These are phyloP conservation scores for Evernia prunastri DNA, from an alignment of 495 filamentous ascomycete genomes.

Conservation along the genomic window DNA sequence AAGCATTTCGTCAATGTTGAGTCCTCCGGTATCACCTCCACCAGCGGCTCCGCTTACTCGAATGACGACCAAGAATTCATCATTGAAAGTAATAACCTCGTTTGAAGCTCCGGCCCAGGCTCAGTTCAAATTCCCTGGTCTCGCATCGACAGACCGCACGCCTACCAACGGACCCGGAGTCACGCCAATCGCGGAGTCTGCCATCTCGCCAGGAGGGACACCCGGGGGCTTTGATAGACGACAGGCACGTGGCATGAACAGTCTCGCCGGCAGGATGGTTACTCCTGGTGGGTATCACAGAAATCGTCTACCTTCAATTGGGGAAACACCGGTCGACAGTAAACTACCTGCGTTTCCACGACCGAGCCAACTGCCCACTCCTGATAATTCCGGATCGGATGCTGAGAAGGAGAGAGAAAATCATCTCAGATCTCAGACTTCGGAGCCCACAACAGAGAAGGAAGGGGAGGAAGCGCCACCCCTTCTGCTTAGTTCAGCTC, in stretches of 20 bases:
- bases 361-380: conserved; percentile 36
- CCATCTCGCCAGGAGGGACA: conserved; percentile 65
- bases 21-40: conserved; percentile 47
- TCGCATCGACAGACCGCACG: conserved; percentile 61
- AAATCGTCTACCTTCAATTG: conserved; percentile 74
- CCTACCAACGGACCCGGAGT: conserved; percentile 69
- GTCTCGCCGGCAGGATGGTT: conserved; percentile 53
- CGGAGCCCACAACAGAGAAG: conserved; percentile 28
- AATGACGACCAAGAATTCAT: conserved; percentile 63
- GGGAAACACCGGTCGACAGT: conserved; percentile 61
- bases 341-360: conserved; percentile 43
- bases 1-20: conserved; percentile 47
- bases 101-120: conserved; percentile 58
- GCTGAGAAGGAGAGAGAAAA: conserved; percentile 35
- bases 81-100: conserved; percentile 86
- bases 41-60: conserved; percentile 28
- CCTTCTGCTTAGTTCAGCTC: conserved; percentile 45
- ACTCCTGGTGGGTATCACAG: conserved; percentile 65
- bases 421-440: conserved; percentile 30
- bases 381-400: conserved; percentile 45
- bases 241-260: conserved; percentile 46
- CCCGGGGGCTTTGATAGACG: conserved; percentile 50
- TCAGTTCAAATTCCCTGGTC: conserved; percentile 61
- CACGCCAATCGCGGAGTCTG: conserved; percentile 91
- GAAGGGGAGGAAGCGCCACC: conserved; percentile 27